phyloP scores from a whole-genome alignment of 2,329 filamentous ascomycete genomes.

The Monosporascus sp. region DNA sequence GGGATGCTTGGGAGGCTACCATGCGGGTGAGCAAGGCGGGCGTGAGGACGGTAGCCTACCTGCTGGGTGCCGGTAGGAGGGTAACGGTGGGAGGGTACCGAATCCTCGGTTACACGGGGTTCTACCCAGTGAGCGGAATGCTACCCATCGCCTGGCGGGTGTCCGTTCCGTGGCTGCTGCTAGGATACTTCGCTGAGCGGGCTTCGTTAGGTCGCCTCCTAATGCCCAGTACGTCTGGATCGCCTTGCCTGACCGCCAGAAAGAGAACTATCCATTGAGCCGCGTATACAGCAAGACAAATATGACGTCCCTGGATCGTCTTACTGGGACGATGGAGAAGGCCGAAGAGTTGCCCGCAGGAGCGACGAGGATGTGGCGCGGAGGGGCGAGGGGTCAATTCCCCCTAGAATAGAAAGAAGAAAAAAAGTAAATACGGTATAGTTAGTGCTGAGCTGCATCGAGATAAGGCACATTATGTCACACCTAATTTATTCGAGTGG shows the following conservation, averaged over 20 bases:
- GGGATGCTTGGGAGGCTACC: not conserved
- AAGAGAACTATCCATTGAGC: too few species aligned
- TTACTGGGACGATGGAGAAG: not conserved
- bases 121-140: not conserved
- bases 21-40: not conserved
- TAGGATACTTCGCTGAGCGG: not conserved
- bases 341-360: not conserved
- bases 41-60: not conserved
- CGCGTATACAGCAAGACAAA: too few species aligned
- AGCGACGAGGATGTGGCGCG: too few species aligned
- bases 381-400: too few species aligned
- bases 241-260: not conserved
- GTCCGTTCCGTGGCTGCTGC: not conserved
- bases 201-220: too few species aligned
- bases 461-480: slow-evolving; percentile 13
- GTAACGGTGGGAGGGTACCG: not conserved
- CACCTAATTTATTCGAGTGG: slow-evolving; percentile 6
- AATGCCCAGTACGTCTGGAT: not conserved
- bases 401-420: too few species aligned
- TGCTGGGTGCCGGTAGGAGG: not conserved
- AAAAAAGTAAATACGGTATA: slow-evolving; percentile 1
- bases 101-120: not conserved
- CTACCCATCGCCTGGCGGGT: not conserved
- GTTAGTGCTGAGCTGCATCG: slow-evolving; percentile 15
- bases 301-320: too few species aligned